These are phyloP conservation scores for Phytophthora litchii DNA, from an alignment of 352 stramenopile genomes.

Conservation along the genomic window DNA sequence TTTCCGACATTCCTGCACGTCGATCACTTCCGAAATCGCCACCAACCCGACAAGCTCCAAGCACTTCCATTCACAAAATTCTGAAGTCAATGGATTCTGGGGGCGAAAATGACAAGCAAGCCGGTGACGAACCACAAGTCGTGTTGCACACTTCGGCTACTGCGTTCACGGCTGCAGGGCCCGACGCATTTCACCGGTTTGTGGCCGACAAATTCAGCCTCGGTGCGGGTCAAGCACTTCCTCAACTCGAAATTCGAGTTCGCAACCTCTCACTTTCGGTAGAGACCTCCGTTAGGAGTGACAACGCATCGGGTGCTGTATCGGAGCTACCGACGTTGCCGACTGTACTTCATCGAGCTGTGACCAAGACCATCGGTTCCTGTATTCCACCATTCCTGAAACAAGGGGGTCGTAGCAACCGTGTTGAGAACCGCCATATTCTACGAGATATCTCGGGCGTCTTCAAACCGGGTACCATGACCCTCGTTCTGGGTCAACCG, in stretches of 20 bases:
- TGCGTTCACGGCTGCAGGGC: constrained; percentile 34
- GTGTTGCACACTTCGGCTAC: constrained; percentile 18
- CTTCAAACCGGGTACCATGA: constrained; percentile 54
- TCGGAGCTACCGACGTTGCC: constrained; percentile 45
- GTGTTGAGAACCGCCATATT: constrained; percentile 33
- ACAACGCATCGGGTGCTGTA: not conserved
- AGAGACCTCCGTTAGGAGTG: constrained; percentile 9
- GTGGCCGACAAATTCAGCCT: constrained; percentile 37
- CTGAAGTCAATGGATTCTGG: constrained; percentile 15
- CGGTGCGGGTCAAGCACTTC: constrained; percentile 36
- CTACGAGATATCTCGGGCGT: constrained; percentile 41
- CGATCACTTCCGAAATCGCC: constrained; percentile 28
- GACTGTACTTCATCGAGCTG: constrained; percentile 19
- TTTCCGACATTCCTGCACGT: constrained; percentile 23
- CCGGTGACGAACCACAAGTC: not conserved
- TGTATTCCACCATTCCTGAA: constrained; percentile 13
- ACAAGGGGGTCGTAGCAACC: not conserved
- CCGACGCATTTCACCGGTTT: constrained; percentile 39
- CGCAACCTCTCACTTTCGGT: constrained; percentile 41
- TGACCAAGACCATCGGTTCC: constrained; percentile 10
- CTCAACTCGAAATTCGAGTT: constrained; percentile 49
- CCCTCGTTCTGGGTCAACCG: constrained; percentile 49
- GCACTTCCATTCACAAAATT: not conserved
- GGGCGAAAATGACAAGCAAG: constrained; percentile 10
- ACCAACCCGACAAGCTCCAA: constrained; percentile 2